Base-by-base conservation (phyloP, 768 basidiomycete genomes). In the Tulasnella sp. region DNA sequence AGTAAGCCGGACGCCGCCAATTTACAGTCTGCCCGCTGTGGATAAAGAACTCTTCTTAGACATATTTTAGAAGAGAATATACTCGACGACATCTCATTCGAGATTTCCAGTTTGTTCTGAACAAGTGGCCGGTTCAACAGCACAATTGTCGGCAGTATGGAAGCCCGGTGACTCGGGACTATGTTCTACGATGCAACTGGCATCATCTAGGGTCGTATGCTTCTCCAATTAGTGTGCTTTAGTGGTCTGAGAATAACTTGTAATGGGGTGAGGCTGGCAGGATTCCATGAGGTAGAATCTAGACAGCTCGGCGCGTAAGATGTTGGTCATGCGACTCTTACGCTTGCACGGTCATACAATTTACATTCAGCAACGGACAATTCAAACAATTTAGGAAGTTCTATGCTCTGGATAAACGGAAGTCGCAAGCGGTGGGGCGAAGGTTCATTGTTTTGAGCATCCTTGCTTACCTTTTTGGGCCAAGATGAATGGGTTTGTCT, bases 221-320 rank as follows among this genome's bases (percentile, higher is more conserved):
- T 68, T 68, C 62, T 68, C 14, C 34, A 68, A 68, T 68, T 68
- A 68, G 62, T 68, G 62, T 12, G 62, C 18, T 34, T 68, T 14
- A 68, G 62, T 68, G 62, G 34, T 68, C 62, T 68, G 62, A 68
- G 62, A 68, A 68, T 68, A 68, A 68, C 62, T 58, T 27, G 62
- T 34, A 27, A 68, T 34, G 62, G 52, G 62, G 62, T 68, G 62
- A 31, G 62, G 62, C 62, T 27, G 62, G 62, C 62, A 68, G 62
- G 62, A 68, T 31, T 68, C 62, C 62, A 68, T 68, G 62, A 68
- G 62, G 62, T 68, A 12, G 62, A n/a, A 68, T 68, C 62, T 34
- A 68, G 62, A 68, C 62, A 68, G 62, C 62, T 68, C 62, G 62
- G 62, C 62, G 62, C 62, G 62, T 68, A 68, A 68, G 62, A 68